These are phyloP conservation scores for Aspergillus sp. DNA, from an alignment of 2,329 filamentous ascomycete species.

Conservation along the genomic window DNA sequence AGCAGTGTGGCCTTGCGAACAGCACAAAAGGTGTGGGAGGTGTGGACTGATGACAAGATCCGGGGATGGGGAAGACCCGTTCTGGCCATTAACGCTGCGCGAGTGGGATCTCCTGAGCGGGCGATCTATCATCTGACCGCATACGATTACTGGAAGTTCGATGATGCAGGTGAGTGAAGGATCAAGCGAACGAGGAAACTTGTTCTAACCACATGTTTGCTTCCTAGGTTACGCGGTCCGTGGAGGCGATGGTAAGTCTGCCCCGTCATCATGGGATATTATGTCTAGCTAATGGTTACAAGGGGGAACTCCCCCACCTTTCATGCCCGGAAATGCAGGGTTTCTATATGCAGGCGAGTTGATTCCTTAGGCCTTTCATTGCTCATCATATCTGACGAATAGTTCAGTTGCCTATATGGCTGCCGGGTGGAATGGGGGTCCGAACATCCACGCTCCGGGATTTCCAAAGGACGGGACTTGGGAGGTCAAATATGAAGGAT, in stretches of 20 bases:
- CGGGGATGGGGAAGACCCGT: constrained; percentile 15
- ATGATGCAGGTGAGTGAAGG: constrained; percentile 13
- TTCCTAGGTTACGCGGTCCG: constrained; percentile 12
- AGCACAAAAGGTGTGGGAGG: constrained; percentile 10
- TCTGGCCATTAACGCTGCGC: constrained; percentile 13
- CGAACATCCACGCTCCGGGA: constrained; percentile 7
- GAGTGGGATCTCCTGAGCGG: constrained; percentile 9
- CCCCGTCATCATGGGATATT: not conserved
- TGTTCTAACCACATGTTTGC: not conserved
- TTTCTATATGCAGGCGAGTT: constrained; percentile 12
- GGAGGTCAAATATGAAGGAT: constrained; percentile 12
- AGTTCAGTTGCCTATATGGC: constrained; percentile 14
- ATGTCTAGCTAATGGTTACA: not conserved
- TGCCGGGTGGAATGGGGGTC: constrained; percentile 14
- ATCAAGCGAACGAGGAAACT: too few species aligned
- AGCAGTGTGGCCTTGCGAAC: constrained; percentile 3
- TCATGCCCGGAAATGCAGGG: constrained; percentile 16
- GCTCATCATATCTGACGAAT: not conserved
- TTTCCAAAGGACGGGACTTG: constrained; percentile 13
- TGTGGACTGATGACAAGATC: constrained; percentile 15
- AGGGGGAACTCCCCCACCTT: constrained; percentile 15
- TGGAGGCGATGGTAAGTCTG: constrained; percentile 10
- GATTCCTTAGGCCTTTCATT: not conserved
- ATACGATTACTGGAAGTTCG: constrained; percentile 15
- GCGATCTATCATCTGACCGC: constrained; percentile 13